These are phyloP conservation scores for Inga leiocalycina DNA, from an alignment of 306 rosid species.

Conservation along the genomic window DNA sequence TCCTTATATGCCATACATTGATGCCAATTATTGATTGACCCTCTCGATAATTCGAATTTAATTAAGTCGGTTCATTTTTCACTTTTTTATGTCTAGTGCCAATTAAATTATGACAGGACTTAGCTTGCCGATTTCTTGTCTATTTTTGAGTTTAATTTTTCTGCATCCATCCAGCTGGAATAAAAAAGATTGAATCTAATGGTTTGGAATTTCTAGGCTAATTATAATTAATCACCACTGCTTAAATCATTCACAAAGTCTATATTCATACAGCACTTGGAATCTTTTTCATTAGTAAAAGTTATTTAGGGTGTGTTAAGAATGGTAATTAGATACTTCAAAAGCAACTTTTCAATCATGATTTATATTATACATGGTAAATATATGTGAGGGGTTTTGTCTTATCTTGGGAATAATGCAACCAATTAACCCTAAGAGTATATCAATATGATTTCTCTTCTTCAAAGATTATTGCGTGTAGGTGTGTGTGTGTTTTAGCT, in stretches of 20 bases:
- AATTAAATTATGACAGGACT: background rate
- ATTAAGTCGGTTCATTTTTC: slow-evolving; percentile 23
- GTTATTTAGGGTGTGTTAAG: background rate
- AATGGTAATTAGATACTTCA: too few species aligned
- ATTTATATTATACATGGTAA: too few species aligned
- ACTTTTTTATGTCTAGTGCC: slow-evolving; percentile 21
- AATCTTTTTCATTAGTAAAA: background rate
- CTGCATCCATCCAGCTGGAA: background rate
- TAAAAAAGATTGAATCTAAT: background rate
- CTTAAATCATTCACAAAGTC: background rate
- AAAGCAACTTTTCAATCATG: too few species aligned
- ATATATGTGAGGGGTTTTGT: too few species aligned
- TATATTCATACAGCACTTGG: background rate
- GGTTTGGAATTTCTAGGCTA: background rate
- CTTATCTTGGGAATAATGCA: background rate
- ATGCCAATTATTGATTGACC: slow-evolving; percentile 41
- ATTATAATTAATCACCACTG: background rate
- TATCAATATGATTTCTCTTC: background rate
- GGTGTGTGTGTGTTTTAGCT: background rate
- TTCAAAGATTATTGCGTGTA: background rate
- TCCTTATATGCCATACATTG: slow-evolving; percentile 14
- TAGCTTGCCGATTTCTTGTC: slow-evolving; percentile 11
- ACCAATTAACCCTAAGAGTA: background rate
- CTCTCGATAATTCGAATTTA: slow-evolving; percentile 23
- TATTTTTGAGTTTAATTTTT: background rate